A percentile compares a stretch with the other conserved stretches of the same genome.
Evolutionary conservation across 139 green algal species (phyloP).

Genomic region (Micractinium conductrix): DNA sequence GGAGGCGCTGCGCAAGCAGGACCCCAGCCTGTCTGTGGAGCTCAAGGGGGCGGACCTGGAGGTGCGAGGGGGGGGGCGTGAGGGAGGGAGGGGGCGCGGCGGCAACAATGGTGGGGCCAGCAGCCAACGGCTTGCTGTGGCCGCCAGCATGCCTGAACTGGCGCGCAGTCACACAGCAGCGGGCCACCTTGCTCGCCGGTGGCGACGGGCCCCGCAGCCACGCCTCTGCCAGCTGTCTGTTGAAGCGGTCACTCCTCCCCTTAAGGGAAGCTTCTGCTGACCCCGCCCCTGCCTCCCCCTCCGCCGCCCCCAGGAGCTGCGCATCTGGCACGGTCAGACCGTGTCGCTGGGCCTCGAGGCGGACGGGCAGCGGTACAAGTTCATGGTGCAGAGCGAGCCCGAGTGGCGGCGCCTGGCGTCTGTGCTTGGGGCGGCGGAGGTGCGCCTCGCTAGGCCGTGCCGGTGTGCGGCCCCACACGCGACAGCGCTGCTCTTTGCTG

Average conservation of each 20-base stretch:
- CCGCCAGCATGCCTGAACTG: too few relatives aligned
- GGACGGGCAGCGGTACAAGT: constrained; percentile 6
- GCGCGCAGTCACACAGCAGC: too few relatives aligned
- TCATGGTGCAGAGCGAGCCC: constrained; percentile 23
- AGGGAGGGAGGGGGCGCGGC: too few relatives aligned
- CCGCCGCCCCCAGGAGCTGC: not conserved
- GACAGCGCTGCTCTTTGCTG: not conserved
- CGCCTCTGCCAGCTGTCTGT: too few relatives aligned
- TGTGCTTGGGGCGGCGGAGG: constrained; percentile 12
- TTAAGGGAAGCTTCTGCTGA: too few relatives aligned
- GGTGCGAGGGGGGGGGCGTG: not conserved
- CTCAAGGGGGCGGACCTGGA: constrained; percentile 22
- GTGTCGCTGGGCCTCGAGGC: constrained; percentile 31
- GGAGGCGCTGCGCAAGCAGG: not conserved
- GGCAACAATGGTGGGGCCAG: too few relatives aligned
- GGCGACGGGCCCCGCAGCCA: too few relatives aligned
- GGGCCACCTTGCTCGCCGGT: too few relatives aligned
- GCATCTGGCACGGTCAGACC: constrained; percentile 41
- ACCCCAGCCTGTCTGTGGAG: not conserved
- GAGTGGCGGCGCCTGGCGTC: constrained; percentile 24
- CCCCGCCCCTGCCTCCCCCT: not conserved
- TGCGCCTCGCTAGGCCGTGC: not conserved
- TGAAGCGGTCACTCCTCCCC: too few relatives aligned
- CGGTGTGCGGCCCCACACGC: too few relatives aligned
- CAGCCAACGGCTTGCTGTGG: too few relatives aligned